Conservation (phyloP, 2,329 filamentous ascomycete genomes). For the Daldinia eschscholtzii region DNA sequence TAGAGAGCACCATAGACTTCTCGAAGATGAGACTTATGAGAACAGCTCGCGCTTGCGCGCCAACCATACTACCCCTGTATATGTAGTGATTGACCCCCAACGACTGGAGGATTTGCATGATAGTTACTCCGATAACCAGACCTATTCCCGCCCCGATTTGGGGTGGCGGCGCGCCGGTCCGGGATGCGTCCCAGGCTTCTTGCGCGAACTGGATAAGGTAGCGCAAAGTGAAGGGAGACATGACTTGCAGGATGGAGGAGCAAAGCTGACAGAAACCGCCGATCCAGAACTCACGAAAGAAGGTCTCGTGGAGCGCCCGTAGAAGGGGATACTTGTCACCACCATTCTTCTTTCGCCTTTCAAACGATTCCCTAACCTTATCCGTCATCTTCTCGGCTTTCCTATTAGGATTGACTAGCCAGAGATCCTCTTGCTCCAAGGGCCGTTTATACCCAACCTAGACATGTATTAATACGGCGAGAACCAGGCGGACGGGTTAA, state of each 20-base stretch:
- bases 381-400: conserved; percentile 76
- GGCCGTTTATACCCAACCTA: conserved; percentile 87
- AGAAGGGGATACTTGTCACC: conserved; percentile 77
- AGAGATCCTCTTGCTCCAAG: conserved; percentile 87
- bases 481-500: conserved; percentile 8
- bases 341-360: conserved; percentile 74
- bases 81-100: conserved; percentile 90
- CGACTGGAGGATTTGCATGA: conserved; percentile 87
- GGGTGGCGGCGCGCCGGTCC: conserved; percentile 67
- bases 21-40: conserved; percentile 91
- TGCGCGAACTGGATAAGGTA: conserved; percentile 89
- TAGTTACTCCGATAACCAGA: conserved; percentile 83
- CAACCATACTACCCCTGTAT: conserved; percentile 91
- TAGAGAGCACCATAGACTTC: conserved; percentile 91
- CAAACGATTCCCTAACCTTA: conserved; percentile 76
- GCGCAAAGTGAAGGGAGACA: conserved; percentile 86
- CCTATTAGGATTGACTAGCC: conserved; percentile 86
- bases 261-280: conserved; percentile 82
- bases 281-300: conserved; percentile 85
- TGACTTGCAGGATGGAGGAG: conserved; percentile 80
- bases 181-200: conserved; percentile 78
- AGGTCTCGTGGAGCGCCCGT: conserved; percentile 87
- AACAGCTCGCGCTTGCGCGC: conserved; percentile 83
- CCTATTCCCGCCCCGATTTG: conserved; percentile 82
- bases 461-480: conserved; percentile 35